Evolutionary conservation across 2,329 filamentous ascomycete species (phyloP).

Genomic region (Microcyclospora pomicola): DNA sequence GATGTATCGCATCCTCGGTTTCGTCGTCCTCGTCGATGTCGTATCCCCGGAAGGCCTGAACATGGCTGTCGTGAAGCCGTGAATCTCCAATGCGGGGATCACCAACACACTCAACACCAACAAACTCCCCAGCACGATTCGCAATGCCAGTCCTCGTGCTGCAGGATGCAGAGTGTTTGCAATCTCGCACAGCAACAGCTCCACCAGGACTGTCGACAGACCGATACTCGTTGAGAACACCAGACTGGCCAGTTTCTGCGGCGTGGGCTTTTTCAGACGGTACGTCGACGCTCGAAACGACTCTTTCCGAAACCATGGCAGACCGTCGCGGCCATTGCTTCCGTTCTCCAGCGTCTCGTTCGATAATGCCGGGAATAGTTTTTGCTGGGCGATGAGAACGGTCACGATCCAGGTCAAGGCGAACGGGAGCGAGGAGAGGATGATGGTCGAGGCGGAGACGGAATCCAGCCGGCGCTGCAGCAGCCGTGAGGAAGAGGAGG

Average conservation of each 20-base stretch:
- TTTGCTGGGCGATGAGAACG: conserved; percentile 48
- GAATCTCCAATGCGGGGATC: conserved; percentile 67
- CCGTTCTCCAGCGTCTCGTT: conserved; percentile 33
- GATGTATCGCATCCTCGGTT: conserved; percentile 32
- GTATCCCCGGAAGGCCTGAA: conserved; percentile 49
- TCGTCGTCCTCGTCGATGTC: conserved; percentile 42
- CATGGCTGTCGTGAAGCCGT: conserved; percentile 37
- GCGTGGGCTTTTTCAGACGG: conserved; percentile 12
- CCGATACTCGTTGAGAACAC: conserved; percentile 67
- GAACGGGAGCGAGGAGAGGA: conserved; percentile 55
- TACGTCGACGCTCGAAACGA: conserved; percentile 26
- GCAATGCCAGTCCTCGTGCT: conserved; percentile 54
- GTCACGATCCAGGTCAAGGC: conserved; percentile 54
- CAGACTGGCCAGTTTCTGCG: conserved; percentile 29
- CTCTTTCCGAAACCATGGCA: conserved; percentile 42
- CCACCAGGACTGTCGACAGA: conserved; percentile 61
- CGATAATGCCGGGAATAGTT: conserved; percentile 60
- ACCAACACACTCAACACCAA: conserved; percentile 59
- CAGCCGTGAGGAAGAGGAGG: too few relatives aligned
- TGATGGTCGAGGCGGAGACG: conserved; percentile 34
- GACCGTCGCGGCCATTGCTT: conserved; percentile 44
- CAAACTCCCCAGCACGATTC: conserved; percentile 55
- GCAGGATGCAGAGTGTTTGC: conserved; percentile 56
- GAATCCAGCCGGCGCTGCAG: conserved; percentile 28
- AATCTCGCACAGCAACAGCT: conserved; percentile 74